phyloP scores from a whole-genome alignment of 805 yeast genomes.

The Wickerhamomyces mucosus region DNA sequence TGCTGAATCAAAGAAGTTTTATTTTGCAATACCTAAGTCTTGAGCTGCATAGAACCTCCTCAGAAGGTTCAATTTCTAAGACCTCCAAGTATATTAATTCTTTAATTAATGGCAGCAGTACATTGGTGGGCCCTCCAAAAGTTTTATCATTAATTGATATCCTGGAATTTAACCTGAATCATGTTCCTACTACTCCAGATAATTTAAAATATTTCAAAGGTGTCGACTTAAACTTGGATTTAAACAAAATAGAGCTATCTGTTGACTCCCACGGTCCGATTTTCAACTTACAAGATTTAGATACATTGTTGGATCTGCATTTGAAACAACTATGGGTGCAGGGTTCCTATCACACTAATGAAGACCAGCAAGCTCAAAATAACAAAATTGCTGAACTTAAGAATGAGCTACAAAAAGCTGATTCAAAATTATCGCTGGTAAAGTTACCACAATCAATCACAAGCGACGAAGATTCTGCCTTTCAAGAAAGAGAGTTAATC shows the following conservation, averaged over 20 bases:
- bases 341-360: constrained; percentile 14
- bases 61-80: constrained; percentile 38
- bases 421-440: constrained; percentile 7
- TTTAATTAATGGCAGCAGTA: constrained; percentile 36
- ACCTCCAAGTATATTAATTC: constrained; percentile 41
- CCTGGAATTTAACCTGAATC: constrained; percentile 47
- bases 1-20: constrained; percentile 50
- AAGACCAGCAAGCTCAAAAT: constrained; percentile 12
- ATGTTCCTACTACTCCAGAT: constrained; percentile 21
- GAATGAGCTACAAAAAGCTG: constrained; percentile 10
- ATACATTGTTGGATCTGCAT: constrained; percentile 24
- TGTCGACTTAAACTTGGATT: constrained; percentile 32
- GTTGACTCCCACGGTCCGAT: constrained; percentile 21
- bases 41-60: constrained; percentile 55
- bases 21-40: constrained; percentile 58
- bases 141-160: constrained; percentile 64
- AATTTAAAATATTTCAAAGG: constrained; percentile 6
- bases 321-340: constrained; percentile 12
- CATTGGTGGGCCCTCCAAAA: constrained; percentile 53
- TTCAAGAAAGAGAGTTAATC: constrained; percentile 17
- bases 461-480: constrained; percentile 17
- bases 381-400: constrained; percentile 8
- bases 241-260: constrained; percentile 26
- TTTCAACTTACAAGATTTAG: constrained; percentile 34
- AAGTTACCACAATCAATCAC: constrained; percentile 11